phyloP scores from a whole-genome alignment of 148 eudicot genomes.

The Vaccinium macrocarpon region DNA sequence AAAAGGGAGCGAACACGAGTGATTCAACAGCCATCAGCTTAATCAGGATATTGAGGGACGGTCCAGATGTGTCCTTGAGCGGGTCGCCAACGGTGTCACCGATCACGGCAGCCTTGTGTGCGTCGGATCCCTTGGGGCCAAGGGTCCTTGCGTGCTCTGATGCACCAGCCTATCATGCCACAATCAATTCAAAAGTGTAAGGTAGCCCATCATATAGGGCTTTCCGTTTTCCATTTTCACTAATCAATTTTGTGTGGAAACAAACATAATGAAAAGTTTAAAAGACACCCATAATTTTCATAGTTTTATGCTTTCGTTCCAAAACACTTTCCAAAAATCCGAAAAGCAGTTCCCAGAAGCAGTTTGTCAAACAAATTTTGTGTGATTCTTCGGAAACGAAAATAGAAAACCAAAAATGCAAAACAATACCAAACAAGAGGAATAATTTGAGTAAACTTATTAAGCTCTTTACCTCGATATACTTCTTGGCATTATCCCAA shows the following conservation, averaged over 20 bases:
- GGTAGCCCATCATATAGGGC: neutral
- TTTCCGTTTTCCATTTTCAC: neutral
- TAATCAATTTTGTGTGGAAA: neutral
- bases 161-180: conserved; percentile 58
- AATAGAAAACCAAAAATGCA: neutral
- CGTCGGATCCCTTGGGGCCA: conserved; percentile 85
- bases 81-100: conserved; percentile 97
- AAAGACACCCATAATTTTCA: neutral
- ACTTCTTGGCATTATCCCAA: conserved; percentile 91
- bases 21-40: conserved; percentile 98
- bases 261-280: neutral
- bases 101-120: conserved; percentile 92
- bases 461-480: conserved; percentile 65
- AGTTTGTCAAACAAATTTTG: neutral
- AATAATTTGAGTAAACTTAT: neutral
- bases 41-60: conserved; percentile 84
- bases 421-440: neutral
- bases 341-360: neutral
- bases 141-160: conserved; percentile 73
- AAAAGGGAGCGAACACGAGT: conserved; percentile 92
- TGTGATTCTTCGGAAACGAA: neutral
- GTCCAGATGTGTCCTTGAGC: conserved; percentile 94
- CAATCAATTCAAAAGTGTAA: neutral
- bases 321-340: neutral
- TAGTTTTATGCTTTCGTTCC: neutral